Evolutionary conservation across 805 yeast species (phyloP).

Genomic region (Kodamaea neixiangensis): DNA sequence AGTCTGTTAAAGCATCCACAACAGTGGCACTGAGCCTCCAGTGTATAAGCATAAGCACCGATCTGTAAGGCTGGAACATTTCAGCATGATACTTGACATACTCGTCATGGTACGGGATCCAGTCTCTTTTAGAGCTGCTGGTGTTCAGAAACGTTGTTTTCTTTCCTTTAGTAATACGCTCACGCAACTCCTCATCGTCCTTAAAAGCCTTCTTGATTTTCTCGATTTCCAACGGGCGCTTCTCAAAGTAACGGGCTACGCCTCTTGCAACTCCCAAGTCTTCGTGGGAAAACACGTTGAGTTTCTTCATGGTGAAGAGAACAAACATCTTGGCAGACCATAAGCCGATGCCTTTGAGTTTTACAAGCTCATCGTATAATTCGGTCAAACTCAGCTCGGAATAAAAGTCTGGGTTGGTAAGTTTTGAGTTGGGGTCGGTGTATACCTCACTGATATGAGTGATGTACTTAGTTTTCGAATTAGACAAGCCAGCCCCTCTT

Average conservation of each 20-base stretch:
- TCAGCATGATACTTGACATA: slow-evolving; percentile 56
- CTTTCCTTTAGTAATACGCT: slow-evolving; percentile 22
- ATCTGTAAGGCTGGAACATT: slow-evolving; percentile 63
- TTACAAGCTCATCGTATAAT: slow-evolving; percentile 49
- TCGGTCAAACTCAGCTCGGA: slow-evolving; percentile 40
- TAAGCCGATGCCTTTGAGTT: slow-evolving; percentile 70
- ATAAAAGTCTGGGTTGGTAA: slow-evolving; percentile 40
- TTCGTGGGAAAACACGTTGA: slow-evolving; percentile 72
- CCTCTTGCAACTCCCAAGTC: slow-evolving; percentile 90
- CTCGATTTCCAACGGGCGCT: slow-evolving; percentile 50
- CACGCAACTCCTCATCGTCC: slow-evolving; percentile 33
- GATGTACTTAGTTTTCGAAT: slow-evolving; percentile 65
- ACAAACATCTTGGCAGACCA: slow-evolving; percentile 94
- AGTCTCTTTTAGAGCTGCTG: slow-evolving; percentile 51
- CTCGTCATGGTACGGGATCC: slow-evolving; percentile 68
- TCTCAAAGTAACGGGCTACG: slow-evolving; percentile 58
- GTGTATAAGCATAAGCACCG: slow-evolving; percentile 65
- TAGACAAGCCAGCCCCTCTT: slow-evolving; percentile 67
- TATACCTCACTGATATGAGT: slow-evolving; percentile 56
- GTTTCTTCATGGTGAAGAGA: slow-evolving; percentile 62
- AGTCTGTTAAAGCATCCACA: slow-evolving; percentile 43
- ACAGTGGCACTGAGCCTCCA: slow-evolving; percentile 72
- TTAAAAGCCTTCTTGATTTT: slow-evolving; percentile 42
- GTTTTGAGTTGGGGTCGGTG: slow-evolving; percentile 35
- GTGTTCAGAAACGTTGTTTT: slow-evolving; percentile 34